Evolutionary conservation across 768 basidiomycete species (phyloP).

Genomic region (Xerocomus brunneocitrinus): DNA sequence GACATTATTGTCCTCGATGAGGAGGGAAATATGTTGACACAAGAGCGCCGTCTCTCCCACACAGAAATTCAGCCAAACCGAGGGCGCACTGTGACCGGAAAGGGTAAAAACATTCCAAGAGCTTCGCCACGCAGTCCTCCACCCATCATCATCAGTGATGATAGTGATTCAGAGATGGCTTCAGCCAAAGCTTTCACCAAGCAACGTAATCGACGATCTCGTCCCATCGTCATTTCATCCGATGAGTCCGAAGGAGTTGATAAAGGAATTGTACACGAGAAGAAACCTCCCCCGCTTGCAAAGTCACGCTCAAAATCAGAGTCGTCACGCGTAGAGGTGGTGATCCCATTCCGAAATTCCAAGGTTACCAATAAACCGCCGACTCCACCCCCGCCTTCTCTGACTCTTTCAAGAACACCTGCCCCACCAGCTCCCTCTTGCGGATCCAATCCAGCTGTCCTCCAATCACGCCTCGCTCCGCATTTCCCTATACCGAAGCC

Average conservation of each 20-base stretch:
- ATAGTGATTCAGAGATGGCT: constrained; percentile 29
- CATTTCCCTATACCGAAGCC: constrained; percentile 32
- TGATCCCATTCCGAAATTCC: constrained; percentile 34
- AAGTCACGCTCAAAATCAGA: constrained; percentile 14
- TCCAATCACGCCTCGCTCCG: constrained; percentile 4
- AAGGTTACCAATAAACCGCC: constrained; percentile 15
- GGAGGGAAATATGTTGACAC: constrained; percentile 50
- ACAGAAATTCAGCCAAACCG: constrained; percentile 39
- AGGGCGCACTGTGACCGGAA: constrained; percentile 2
- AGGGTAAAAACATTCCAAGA: constrained; percentile 6
- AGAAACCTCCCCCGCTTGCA: constrained; percentile 4
- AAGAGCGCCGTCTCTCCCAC: constrained; percentile 57
- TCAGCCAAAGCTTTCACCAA: constrained; percentile 10
- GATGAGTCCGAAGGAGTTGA: constrained; percentile 44
- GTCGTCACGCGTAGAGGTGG: constrained; percentile 35
- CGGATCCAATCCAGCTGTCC: not conserved
- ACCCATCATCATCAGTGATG: constrained; percentile 25
- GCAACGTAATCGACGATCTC: constrained; percentile 13
- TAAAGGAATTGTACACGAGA: constrained; percentile 4
- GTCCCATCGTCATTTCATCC: constrained; percentile 36
- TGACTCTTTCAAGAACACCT: constrained; percentile 4
- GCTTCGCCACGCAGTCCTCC: not conserved
- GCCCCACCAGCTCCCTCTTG: not conserved
- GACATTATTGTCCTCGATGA: constrained; percentile 68
- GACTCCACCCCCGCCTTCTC: not conserved